These are phyloP conservation scores for Saccharomycopsis fermentans DNA, from an alignment of 805 yeast genomes.

Conservation along the genomic window DNA sequence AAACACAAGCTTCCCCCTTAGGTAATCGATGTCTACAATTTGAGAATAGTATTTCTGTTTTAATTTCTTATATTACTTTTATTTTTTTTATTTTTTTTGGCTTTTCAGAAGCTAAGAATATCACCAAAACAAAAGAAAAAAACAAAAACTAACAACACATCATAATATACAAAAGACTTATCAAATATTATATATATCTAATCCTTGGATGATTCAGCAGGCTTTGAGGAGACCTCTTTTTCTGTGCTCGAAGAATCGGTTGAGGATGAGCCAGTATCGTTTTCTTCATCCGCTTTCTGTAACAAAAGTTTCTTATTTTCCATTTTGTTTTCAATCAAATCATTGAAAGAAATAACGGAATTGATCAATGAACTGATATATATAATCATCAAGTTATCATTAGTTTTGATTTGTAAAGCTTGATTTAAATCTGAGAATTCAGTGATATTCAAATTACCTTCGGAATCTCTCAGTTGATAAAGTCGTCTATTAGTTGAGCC, in stretches of 20 bases:
- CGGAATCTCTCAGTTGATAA: constrained; percentile 15
- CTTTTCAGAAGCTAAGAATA: too few relatives aligned
- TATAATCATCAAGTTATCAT: constrained; percentile 91
- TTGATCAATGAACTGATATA: constrained; percentile 85
- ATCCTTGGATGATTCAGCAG: neutral
- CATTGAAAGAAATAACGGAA: constrained; percentile 93
- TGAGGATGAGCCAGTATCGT: constrained; percentile 11
- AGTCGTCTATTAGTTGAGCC: neutral
- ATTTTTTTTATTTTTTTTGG: too few relatives aligned
- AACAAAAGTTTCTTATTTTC: constrained; percentile 47
- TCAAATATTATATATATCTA: neutral
- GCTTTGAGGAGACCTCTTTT: neutral
- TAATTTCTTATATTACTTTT: too few relatives aligned
- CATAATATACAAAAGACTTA: neutral
- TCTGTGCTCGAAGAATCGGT: neutral
- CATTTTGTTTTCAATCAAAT: constrained; percentile 90
- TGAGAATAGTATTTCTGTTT: too few relatives aligned
- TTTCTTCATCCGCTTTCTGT: constrained; percentile 19
- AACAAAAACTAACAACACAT: too few relatives aligned
- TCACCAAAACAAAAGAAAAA: too few relatives aligned
- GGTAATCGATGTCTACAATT: too few relatives aligned
- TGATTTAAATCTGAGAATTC: constrained; percentile 36
- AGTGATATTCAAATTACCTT: constrained; percentile 15
- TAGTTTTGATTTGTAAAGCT: constrained; percentile 86
- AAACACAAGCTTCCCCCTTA: too few relatives aligned